Conservation (phyloP, 75 land plant species). For the Pinus taeda region DNA sequence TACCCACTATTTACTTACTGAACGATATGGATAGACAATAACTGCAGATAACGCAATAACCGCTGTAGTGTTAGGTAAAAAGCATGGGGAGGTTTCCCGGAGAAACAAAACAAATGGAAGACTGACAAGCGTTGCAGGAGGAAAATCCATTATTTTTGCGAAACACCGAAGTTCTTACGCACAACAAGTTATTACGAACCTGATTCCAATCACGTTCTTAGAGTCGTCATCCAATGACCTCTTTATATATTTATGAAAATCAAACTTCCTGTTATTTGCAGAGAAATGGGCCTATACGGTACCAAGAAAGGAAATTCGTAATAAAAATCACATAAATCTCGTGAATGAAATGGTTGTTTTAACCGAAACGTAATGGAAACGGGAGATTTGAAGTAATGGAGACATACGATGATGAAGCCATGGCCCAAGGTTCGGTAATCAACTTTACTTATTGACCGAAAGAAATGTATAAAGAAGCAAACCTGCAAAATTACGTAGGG, state of each 20-base stretch:
- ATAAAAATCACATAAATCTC: neutral
- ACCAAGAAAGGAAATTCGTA: neutral
- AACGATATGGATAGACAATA: slow-evolving; percentile 32
- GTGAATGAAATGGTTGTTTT: neutral
- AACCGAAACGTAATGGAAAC: neutral
- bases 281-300: slow-evolving; percentile 64
- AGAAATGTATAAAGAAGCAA: slow-evolving; percentile 63
- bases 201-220: too few relatives aligned
- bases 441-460: slow-evolving; percentile 39
- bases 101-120: neutral
- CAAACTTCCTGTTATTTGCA: slow-evolving; percentile 36
- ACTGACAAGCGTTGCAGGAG: too few relatives aligned
- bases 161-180: too few relatives aligned
- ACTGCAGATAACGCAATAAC: slow-evolving; percentile 30
- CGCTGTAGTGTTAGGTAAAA: neutral
- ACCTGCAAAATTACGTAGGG: slow-evolving; percentile 21
- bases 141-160: too few relatives aligned
- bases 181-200: too few relatives aligned
- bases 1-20: too few relatives aligned
- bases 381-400: neutral
- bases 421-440: slow-evolving; percentile 64
- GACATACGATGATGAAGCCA: slow-evolving; percentile 34
- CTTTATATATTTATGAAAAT: slow-evolving; percentile 29
- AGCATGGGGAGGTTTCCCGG: neutral
- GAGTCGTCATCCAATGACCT: too few relatives aligned